Evolutionary conservation across 257 asterid species (phyloP).

Genomic region (Penstemon eatonii): DNA sequence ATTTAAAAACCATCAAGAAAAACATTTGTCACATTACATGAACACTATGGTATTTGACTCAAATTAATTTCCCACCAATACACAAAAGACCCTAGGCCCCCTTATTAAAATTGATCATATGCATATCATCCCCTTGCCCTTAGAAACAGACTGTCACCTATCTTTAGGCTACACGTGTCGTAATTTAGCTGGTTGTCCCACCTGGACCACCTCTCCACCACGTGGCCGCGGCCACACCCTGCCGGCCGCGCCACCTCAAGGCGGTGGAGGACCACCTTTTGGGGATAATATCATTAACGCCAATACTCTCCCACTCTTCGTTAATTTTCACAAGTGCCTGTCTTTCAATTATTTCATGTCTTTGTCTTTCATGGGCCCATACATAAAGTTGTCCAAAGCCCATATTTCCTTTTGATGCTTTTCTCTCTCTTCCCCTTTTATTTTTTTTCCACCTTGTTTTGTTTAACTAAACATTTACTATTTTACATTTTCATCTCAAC

Average conservation of each 20-base stretch:
- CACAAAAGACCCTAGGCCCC: background rate
- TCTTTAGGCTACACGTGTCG: constrained; percentile 42
- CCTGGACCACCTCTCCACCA: constrained; percentile 79
- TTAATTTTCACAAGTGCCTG: constrained; percentile 32
- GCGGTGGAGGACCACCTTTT: constrained; percentile 65
- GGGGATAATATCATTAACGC: constrained; percentile 28
- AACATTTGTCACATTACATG: background rate
- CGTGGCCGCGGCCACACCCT: constrained; percentile 68
- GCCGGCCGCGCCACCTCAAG: constrained; percentile 67
- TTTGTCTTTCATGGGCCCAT: constrained; percentile 59
- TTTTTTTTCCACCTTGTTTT: background rate
- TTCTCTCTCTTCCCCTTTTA: constrained; percentile 22
- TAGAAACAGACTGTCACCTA: constrained; percentile 47
- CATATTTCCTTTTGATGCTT: constrained; percentile 33
- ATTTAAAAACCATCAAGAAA: constrained; percentile 20
- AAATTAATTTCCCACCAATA: constrained; percentile 11
- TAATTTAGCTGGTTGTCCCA: constrained; percentile 24
- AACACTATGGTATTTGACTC: constrained; percentile 19
- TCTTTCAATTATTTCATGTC: constrained; percentile 63
- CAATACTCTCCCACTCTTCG: constrained; percentile 30
- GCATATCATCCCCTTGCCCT: background rate
- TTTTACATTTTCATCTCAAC: constrained; percentile 10
- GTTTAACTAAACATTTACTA: background rate
- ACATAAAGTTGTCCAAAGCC: constrained; percentile 48
- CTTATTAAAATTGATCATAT: background rate